A percentile compares a stretch with the other conserved stretches of the same genome.
phyloP scores from a whole-genome alignment of 495 filamentous ascomycete species.

The Tuber aestivum region DNA sequence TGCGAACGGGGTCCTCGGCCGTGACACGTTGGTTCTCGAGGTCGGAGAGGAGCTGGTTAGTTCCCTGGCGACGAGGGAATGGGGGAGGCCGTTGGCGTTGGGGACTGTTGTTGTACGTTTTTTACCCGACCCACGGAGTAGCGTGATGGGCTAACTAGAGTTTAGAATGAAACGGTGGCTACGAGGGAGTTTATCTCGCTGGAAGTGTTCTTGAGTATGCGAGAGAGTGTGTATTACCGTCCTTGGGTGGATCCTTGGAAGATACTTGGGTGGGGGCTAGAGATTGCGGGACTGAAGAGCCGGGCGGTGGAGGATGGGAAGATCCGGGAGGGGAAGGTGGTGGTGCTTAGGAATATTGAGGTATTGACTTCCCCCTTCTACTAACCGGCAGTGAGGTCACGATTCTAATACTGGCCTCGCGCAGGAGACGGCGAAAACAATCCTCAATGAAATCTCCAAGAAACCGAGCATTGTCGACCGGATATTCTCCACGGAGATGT shows the following conservation, averaged over 20 bases:
- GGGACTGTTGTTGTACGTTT: constrained; percentile 68
- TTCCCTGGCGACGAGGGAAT: constrained; percentile 69
- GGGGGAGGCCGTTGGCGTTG: constrained; percentile 75
- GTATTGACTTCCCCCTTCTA: constrained; percentile 38
- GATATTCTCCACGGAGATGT: constrained; percentile 61
- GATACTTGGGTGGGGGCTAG: constrained; percentile 69
- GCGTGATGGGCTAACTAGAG: constrained; percentile 71
- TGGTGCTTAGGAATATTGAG: constrained; percentile 53
- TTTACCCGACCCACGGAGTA: constrained; percentile 66
- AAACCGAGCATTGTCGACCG: constrained; percentile 53
- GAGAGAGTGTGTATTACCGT: constrained; percentile 57
- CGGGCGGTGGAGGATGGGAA: constrained; percentile 38
- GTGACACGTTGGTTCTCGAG: constrained; percentile 56
- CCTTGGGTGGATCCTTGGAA: constrained; percentile 54
- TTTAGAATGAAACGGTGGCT: constrained; percentile 67
- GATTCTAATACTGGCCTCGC: constrained; percentile 9
- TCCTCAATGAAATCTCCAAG: constrained; percentile 48
- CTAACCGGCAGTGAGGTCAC: neutral
- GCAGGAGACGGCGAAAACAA: constrained; percentile 49
- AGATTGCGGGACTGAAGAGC: constrained; percentile 59
- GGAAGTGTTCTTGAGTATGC: constrained; percentile 54
- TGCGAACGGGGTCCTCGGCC: constrained; percentile 55
- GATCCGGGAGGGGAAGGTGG: constrained; percentile 42
- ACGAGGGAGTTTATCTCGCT: constrained; percentile 64
- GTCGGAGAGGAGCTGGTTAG: constrained; percentile 63